These are phyloP conservation scores for Ogataea paraovalis DNA, from an alignment of 805 yeast species.

Conservation along the genomic window DNA sequence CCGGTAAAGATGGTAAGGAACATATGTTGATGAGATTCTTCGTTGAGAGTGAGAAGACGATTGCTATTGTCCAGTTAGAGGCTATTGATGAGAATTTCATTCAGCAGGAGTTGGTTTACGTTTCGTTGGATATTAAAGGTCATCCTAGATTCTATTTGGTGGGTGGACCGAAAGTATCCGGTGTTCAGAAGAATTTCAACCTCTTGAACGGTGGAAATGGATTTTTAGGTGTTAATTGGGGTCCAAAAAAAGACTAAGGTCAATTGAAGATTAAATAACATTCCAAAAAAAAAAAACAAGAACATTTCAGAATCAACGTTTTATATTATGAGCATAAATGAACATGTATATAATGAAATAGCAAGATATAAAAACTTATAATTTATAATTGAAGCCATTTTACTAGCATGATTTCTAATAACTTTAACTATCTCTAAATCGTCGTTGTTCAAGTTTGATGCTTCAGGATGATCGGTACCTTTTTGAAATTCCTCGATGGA, in stretches of 20 bases:
- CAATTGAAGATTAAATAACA: neutral
- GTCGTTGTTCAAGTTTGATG: slow-evolving; percentile 14
- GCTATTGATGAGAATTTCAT: slow-evolving; percentile 66
- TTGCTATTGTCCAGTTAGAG: slow-evolving; percentile 75
- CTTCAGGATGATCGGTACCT: slow-evolving; percentile 12
- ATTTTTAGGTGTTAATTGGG: slow-evolving; percentile 84
- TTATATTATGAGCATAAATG: neutral
- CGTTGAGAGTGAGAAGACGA: slow-evolving; percentile 64
- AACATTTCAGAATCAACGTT: neutral
- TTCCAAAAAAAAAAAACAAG: neutral
- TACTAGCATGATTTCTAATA: neutral
- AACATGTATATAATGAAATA: neutral
- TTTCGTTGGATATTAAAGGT: slow-evolving; percentile 75
- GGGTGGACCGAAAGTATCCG: slow-evolving; percentile 48
- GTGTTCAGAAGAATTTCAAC: slow-evolving; percentile 42
- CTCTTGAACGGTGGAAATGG: slow-evolving; percentile 43
- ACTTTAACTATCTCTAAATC: neutral
- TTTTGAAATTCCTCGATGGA: slow-evolving; percentile 8
- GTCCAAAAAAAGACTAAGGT: slow-evolving; percentile 55
- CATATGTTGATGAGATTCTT: slow-evolving; percentile 73
- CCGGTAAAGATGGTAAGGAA: slow-evolving; percentile 72
- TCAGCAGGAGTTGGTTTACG: slow-evolving; percentile 64
- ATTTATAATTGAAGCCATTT: neutral
- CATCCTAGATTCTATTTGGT: slow-evolving; percentile 64
- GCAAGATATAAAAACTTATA: slow-evolving; percentile 10